A percentile compares a stretch with the other conserved stretches of the same genome.
phyloP scores from a whole-genome alignment of 768 basidiomycete genomes.

The Podaxis sp. region DNA sequence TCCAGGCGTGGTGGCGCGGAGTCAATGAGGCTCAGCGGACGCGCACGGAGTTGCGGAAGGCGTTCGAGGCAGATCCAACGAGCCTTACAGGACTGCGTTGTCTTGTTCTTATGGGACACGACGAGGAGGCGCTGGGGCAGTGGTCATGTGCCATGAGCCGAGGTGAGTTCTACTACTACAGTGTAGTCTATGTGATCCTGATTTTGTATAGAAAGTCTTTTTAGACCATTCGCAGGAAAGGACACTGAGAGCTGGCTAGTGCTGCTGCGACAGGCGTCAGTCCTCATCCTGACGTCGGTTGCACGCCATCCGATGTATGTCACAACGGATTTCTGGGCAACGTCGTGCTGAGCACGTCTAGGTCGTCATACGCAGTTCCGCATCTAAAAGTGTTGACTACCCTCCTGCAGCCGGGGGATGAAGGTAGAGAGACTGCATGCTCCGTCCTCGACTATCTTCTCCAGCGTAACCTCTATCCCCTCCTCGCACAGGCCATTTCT shows the following conservation, averaged over 20 bases:
- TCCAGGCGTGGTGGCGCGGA: constrained; percentile 75
- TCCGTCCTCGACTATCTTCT: constrained; percentile 43
- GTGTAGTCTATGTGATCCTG: neutral
- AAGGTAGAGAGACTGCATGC: constrained; percentile 26
- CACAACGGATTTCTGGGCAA: neutral
- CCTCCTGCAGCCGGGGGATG: constrained; percentile 27
- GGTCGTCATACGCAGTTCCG: constrained; percentile 38
- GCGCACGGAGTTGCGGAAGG: constrained; percentile 38
- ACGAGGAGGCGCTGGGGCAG: constrained; percentile 38
- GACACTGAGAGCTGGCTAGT: constrained; percentile 51
- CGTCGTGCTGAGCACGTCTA: constrained; percentile 17
- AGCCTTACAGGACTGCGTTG: constrained; percentile 58
- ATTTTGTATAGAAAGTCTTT: constrained; percentile 6
- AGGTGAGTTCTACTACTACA: neutral
- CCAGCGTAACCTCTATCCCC: constrained; percentile 38
- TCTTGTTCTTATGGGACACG: constrained; percentile 57
- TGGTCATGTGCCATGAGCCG: constrained; percentile 30
- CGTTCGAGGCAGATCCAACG: constrained; percentile 49
- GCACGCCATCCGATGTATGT: constrained; percentile 49
- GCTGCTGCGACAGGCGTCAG: constrained; percentile 44
- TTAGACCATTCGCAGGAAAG: constrained; percentile 6
- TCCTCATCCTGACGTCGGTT: constrained; percentile 49
- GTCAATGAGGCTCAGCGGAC: constrained; percentile 33
- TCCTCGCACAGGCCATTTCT: constrained; percentile 36
- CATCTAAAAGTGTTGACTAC: constrained; percentile 50